Evolutionary conservation across 2,329 filamentous ascomycete species (phyloP).

Genomic region (Madurella fahalii): DNA sequence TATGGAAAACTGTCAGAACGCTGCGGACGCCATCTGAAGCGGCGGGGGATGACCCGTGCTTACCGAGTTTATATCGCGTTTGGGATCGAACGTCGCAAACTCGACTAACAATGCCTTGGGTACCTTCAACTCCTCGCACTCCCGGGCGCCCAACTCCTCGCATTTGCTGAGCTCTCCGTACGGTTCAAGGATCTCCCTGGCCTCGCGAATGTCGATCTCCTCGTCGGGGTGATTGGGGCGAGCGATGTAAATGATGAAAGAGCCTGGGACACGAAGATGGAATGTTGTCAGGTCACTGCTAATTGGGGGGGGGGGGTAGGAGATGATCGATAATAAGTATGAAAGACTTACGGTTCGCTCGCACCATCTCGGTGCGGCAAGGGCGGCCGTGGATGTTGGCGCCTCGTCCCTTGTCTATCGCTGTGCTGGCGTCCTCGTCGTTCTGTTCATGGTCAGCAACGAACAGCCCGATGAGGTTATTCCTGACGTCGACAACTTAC

Average conservation of each 20-base stretch:
- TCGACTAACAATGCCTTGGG: conserved; percentile 43
- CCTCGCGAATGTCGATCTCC: conserved; percentile 42
- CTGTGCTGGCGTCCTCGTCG: conserved; percentile 43
- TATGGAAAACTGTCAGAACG: conserved; percentile 5
- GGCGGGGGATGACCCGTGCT: conserved; percentile 24
- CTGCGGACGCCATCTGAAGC: conserved; percentile 1
- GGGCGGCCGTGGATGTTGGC: conserved; percentile 50
- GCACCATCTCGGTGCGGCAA: conserved; percentile 57
- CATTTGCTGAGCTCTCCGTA: conserved; percentile 44
- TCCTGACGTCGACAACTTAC: conserved; percentile 36
- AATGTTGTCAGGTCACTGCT: not conserved
- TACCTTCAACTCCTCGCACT: conserved; percentile 34
- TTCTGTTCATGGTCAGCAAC: conserved; percentile 37
- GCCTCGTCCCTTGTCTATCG: conserved; percentile 45
- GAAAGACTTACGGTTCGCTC: conserved; percentile 51
- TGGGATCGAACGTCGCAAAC: conserved; percentile 49
- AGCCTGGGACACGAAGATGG: conserved; percentile 37
- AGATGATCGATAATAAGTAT: not conserved
- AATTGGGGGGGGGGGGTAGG: not conserved
- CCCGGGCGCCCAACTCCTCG: conserved; percentile 33
- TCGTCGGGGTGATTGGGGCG: conserved; percentile 33
- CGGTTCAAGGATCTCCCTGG: conserved; percentile 36
- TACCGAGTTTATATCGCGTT: conserved; percentile 47
- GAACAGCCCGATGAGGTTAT: not conserved
- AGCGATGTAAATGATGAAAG: conserved; percentile 44